Conservation (phyloP, 1,139 yeast species). For the Saccharomyces hybrid region DNA sequence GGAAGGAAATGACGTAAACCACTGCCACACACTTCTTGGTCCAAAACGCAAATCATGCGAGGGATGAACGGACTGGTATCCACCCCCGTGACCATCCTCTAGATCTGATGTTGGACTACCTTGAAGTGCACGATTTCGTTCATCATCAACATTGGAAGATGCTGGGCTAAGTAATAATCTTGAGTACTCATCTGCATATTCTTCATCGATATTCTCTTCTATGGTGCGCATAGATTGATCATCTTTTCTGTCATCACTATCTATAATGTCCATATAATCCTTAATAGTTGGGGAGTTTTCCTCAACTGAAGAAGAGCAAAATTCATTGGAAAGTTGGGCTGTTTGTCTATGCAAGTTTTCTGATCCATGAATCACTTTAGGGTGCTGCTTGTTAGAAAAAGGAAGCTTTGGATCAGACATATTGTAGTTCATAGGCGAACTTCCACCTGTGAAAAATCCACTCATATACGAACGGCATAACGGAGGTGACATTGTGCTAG, state of each 20-base stretch:
- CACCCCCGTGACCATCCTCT: background rate
- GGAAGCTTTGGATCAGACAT: constrained; percentile 6
- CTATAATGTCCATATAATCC: constrained; percentile 6
- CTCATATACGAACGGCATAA: constrained; percentile 35
- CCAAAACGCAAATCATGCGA: background rate
- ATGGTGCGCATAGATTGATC: constrained; percentile 2
- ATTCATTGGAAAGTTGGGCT: constrained; percentile 32
- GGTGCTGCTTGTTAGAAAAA: constrained; percentile 7
- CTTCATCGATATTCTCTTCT: constrained; percentile 1
- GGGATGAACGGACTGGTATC: background rate
- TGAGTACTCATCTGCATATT: constrained; percentile 8
- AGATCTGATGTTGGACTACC: background rate
- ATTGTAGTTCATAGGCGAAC: constrained; percentile 3
- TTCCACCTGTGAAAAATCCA: constrained; percentile 16
- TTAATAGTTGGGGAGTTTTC: constrained; percentile 9
- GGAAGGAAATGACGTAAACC: background rate
- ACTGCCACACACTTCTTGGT: background rate
- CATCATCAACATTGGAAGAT: constrained; percentile 5
- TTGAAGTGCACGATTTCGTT: background rate
- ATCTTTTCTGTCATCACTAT: background rate
- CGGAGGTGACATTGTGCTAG: background rate
- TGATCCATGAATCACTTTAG: constrained; percentile 26
- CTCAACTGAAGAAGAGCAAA: constrained; percentile 16
- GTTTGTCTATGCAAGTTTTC: constrained; percentile 32
- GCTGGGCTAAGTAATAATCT: constrained; percentile 10